Evolutionary conservation across 768 basidiomycete species (phyloP).

Genomic region (Cytidiella melzeri): DNA sequence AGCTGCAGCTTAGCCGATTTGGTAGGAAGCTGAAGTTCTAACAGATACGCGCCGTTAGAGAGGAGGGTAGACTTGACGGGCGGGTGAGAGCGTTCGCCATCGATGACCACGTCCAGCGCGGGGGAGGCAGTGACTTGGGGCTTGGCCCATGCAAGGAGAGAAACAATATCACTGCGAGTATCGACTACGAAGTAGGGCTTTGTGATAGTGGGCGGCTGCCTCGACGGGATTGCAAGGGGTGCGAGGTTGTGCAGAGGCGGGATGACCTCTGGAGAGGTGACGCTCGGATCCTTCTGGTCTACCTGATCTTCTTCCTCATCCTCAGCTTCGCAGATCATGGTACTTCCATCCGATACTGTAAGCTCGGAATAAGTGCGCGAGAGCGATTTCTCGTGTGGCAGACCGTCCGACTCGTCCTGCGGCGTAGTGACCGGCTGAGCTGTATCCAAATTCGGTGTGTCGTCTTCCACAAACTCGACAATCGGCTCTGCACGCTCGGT

Average conservation of each 20-base stretch:
- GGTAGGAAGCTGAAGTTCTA: slow-evolving; percentile 4
- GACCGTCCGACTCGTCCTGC: no score
- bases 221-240: not conserved
- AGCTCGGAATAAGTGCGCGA: not conserved
- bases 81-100: not conserved
- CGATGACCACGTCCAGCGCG: slow-evolving; percentile 4
- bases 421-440: no score
- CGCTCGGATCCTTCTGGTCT: not conserved
- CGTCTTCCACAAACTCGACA: no score
- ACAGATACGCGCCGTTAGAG: slow-evolving; percentile 5
- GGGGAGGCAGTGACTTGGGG: slow-evolving; percentile 1
- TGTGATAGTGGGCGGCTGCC: not conserved
- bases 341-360: not conserved
- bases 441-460: no score
- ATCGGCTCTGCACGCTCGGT: no score
- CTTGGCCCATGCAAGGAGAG: slow-evolving; percentile 9
- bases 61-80: slow-evolving; percentile 5
- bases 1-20: slow-evolving; percentile 21
- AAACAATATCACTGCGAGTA: slow-evolving; percentile 6
- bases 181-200: slow-evolving; percentile 11
- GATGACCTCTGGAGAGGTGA: not conserved
- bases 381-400: no score
- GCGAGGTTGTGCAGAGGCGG: slow-evolving; percentile 1
- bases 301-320: not conserved
- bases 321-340: slow-evolving; percentile 1